A percentile compares a stretch with the other conserved stretches of the same genome.
These are phyloP conservation scores for Tulasnella sp. DNA, from an alignment of 768 basidiomycete genomes.

Conservation along the genomic window DNA sequence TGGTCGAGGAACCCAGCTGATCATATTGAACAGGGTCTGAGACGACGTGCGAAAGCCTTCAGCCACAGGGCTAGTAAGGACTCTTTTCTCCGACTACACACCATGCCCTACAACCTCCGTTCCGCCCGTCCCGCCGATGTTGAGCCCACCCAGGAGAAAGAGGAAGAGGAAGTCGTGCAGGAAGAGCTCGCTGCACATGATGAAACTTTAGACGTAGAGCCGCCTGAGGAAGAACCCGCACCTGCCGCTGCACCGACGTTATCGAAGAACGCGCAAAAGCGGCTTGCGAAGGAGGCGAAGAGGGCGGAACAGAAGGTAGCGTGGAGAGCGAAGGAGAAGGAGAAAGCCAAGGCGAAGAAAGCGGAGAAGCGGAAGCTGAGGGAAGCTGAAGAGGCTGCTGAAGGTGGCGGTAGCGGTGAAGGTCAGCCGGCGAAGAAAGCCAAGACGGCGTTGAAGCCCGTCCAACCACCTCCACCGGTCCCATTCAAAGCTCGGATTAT, in stretches of 20 bases:
- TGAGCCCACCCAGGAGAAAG: too few species aligned
- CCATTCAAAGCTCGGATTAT: conserved; percentile 54
- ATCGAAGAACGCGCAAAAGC: conserved; percentile 74
- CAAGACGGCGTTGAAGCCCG: too few species aligned
- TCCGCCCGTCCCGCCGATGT: too few species aligned
- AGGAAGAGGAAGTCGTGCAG: too few species aligned
- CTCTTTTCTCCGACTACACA: too few species aligned
- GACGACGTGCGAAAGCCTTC: background rate
- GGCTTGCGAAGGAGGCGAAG: conserved; percentile 57
- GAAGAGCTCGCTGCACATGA: too few species aligned
- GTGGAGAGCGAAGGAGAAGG: conserved; percentile 66
- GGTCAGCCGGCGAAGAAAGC: conserved; percentile 26
- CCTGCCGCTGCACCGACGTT: too few species aligned
- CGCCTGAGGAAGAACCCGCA: too few species aligned
- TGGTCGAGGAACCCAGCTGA: background rate
- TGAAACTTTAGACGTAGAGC: too few species aligned
- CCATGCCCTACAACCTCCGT: too few species aligned
- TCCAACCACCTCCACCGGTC: conserved; percentile 16
- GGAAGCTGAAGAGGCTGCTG: conserved; percentile 49
- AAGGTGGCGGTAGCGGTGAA: conserved; percentile 35
- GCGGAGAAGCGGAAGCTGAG: conserved; percentile 24
- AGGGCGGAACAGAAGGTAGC: conserved; percentile 55
- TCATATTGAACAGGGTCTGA: background rate
- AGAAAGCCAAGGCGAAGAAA: conserved; percentile 57
- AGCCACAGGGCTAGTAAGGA: background rate